Evolutionary conservation across 306 rosid genomes (phyloP).

Genomic region (Benincasa hispida): DNA sequence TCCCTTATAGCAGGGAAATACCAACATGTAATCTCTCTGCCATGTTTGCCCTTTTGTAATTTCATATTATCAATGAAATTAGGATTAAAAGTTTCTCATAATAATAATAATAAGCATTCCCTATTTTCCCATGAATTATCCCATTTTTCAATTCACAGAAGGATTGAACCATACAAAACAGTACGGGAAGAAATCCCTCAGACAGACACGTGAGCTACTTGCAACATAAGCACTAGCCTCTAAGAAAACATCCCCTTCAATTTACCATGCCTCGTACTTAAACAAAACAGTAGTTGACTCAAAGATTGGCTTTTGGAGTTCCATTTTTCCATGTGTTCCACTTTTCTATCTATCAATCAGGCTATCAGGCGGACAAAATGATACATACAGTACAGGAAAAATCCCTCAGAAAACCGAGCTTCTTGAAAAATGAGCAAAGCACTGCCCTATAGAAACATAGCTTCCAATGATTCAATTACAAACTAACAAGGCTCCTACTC

Average conservation of each 20-base stretch:
- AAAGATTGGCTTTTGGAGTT: neutral
- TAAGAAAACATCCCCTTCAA: neutral
- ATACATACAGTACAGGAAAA: neutral
- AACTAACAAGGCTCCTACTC: neutral
- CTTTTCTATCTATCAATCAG: neutral
- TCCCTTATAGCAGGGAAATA: too few species aligned
- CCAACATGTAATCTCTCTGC: too few species aligned
- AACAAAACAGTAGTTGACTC: neutral
- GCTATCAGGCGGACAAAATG: neutral
- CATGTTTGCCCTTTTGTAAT: too few species aligned
- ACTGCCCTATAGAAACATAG: neutral
- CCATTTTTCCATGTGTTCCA: neutral
- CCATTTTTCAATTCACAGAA: neutral
- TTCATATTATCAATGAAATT: too few species aligned
- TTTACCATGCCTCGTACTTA: neutral
- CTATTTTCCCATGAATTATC: neutral
- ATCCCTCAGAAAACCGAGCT: neutral
- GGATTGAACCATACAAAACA: neutral
- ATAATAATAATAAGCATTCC: neutral
- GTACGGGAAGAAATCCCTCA: neutral
- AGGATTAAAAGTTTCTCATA: too few species aligned
- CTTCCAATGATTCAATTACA: neutral
- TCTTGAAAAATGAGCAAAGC: neutral
- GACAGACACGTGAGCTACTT: neutral
- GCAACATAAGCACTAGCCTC: neutral